Evolutionary conservation across 495 filamentous ascomycete species (phyloP).

Genomic region (Lasiosphaeris hirsuta): DNA sequence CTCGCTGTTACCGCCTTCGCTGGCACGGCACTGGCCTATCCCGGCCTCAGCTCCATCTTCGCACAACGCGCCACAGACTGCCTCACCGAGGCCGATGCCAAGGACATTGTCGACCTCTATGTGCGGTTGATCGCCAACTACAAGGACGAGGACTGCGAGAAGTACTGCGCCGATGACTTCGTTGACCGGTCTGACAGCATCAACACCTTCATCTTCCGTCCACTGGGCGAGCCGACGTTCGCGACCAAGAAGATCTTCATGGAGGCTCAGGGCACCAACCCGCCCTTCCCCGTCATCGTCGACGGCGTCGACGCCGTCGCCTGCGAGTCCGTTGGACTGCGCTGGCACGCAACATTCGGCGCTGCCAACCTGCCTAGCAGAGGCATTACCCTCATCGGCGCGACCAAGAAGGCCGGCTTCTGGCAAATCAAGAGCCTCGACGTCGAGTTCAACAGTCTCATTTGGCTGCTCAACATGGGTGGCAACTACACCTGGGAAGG

Average conservation of each 20-base stretch:
- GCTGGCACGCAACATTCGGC: conserved; percentile 38
- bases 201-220: conserved; percentile 37
- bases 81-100: conserved; percentile 28
- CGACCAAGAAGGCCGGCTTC: conserved; percentile 27
- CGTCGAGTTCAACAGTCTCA: conserved; percentile 38
- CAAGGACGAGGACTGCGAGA: conserved; percentile 29
- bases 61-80: conserved; percentile 18
- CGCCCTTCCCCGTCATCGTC: conserved; percentile 32
- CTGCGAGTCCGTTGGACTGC: conserved; percentile 30
- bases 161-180: conserved; percentile 35
- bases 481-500: conserved; percentile 35
- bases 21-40: conserved; percentile 26
- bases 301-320: conserved; percentile 33
- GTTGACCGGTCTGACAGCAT: conserved; percentile 37
- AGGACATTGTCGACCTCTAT: conserved; percentile 31
- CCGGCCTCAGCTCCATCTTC: conserved; percentile 16
- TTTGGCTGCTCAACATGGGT: conserved; percentile 38
- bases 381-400: conserved; percentile 33
- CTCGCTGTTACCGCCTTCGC: conserved; percentile 25
- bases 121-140: conserved; percentile 34
- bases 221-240: conserved; percentile 32
- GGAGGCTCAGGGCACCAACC: conserved; percentile 32
- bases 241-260: conserved; percentile 37
- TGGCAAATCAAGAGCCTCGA: conserved; percentile 34
- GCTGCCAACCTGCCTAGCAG: conserved; percentile 30